Percentiles rank a stretch among this genome's conserved stretches.
Evolutionary conservation across 2,329 filamentous ascomycete genomes (phyloP).

Genomic region (Cladophialophora psammophila): DNA sequence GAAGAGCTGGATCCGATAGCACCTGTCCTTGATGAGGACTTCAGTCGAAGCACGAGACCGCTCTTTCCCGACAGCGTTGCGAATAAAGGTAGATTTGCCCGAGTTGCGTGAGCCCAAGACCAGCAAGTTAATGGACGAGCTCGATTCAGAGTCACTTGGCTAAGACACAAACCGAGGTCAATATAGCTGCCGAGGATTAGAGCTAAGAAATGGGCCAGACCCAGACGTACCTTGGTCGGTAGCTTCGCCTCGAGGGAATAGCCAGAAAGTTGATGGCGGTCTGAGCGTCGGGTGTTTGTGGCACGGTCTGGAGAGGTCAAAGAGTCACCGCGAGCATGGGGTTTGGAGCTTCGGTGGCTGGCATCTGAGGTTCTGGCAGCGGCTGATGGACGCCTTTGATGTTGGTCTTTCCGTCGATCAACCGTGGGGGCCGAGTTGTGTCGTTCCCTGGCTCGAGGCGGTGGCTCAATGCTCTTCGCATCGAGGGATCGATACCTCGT

Average conservation of each 20-base stretch:
- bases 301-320: slow-evolving; percentile 24
- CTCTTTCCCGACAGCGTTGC: slow-evolving; percentile 60
- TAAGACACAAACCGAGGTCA: slow-evolving; percentile 22
- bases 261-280: slow-evolving; percentile 15
- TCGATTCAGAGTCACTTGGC: slow-evolving; percentile 26
- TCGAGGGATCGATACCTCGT: slow-evolving; percentile 41
- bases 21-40: slow-evolving; percentile 63
- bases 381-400: slow-evolving; percentile 33
- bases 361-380: slow-evolving; percentile 30
- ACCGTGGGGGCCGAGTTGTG: slow-evolving; percentile 39
- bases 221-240: slow-evolving; percentile 28
- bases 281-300: slow-evolving; percentile 19
- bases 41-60: slow-evolving; percentile 49
- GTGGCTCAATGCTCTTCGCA: slow-evolving; percentile 29
- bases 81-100: slow-evolving; percentile 68
- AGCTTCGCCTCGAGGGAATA: slow-evolving; percentile 26
- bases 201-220: background rate
- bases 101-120: slow-evolving; percentile 62
- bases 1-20: slow-evolving; percentile 65
- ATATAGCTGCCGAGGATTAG: slow-evolving; percentile 7
- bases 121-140: slow-evolving; percentile 65
- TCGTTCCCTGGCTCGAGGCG: slow-evolving; percentile 36
- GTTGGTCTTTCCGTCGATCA: slow-evolving; percentile 35
- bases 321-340: slow-evolving; percentile 30
- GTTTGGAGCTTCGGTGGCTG: slow-evolving; percentile 33